Percentiles rank a stretch among this genome's conserved stretches.
Evolutionary conservation across 2,329 filamentous ascomycete genomes (phyloP).

Genomic region (Cladobotryum protrusum): DNA sequence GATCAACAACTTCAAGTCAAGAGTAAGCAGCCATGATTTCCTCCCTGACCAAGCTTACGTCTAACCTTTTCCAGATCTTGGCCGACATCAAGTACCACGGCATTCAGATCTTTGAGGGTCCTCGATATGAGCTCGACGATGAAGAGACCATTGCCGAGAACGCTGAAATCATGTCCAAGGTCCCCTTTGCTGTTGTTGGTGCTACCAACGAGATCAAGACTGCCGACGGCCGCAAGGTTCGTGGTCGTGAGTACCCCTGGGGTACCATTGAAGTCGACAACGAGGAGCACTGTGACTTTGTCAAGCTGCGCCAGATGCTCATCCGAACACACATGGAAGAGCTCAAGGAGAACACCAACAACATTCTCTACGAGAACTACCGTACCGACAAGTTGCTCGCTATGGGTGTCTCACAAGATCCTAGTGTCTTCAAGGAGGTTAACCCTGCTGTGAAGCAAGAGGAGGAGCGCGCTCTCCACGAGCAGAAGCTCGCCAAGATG

Average conservation of each 20-base stretch:
- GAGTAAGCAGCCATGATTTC: slow-evolving; percentile 57
- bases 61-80: slow-evolving; percentile 61
- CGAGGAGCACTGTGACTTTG: slow-evolving; percentile 99
- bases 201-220: slow-evolving; percentile 91
- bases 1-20: slow-evolving; percentile 87
- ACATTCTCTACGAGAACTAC: slow-evolving; percentile 98
- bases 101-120: slow-evolving; percentile 98
- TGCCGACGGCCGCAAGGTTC: slow-evolving; percentile 88
- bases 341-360: slow-evolving; percentile 99
- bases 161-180: slow-evolving; percentile 99
- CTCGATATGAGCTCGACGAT: slow-evolving; percentile 96
- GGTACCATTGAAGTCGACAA: slow-evolving; percentile 99
- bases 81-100: slow-evolving; percentile 94
- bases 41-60: not conserved
- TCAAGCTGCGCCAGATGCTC: slow-evolving; percentile 99
- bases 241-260: slow-evolving; percentile 95
- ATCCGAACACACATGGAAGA: slow-evolving; percentile 99
- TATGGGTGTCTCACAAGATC: slow-evolving; percentile 98
- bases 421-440: slow-evolving; percentile 99
- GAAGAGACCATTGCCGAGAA: slow-evolving; percentile 99
- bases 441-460: slow-evolving; percentile 99
- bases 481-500: slow-evolving; percentile 99
- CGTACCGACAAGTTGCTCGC: slow-evolving; percentile 97
- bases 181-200: slow-evolving; percentile 96
- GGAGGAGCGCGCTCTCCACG: slow-evolving; percentile 94